Base-by-base conservation (phyloP, 2,329 filamentous ascomycete species). In the Talaromyces sp. region DNA sequence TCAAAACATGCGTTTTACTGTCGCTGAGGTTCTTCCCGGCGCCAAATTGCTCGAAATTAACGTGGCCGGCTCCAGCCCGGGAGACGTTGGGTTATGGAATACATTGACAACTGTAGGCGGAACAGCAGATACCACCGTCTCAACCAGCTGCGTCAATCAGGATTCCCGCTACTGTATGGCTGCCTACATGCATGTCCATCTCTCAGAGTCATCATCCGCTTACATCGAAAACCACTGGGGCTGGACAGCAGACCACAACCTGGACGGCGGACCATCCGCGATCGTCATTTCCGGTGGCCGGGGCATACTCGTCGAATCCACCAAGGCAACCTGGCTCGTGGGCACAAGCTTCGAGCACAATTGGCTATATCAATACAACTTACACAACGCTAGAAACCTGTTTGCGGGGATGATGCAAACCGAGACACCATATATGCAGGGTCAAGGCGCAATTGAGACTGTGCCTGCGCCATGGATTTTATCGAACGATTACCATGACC, bases 191-290 rank as follows among this genome's bases (percentile, higher is more conserved):
- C 72, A 84, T 61, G 72, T 87, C 37, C 84, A 87, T 69, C 74
- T 87, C 10, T 80, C 80, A 0, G 66, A 73, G 8, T 75, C 74
- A 0, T 80, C 80, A 0, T 80, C 80, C 0, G 80, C 80, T 8
- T 86, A 86, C 68, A 78, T 86, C 56, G 84, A 87, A 70, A 85
- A 86, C 70, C 74, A 81, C 66, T 81, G 81, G 81, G 73, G 78
- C 25, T 83, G 81, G 81, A 82, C 78, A 17, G 78, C 80, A 15
- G 70, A 83, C 68, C 81, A 83, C 73, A 81, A 82, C 66, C 76
- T 86, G 17, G 77, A 81, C 57, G 82, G 81, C 11, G 64, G 64
- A 19, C 68, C 70, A 0, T 66, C 69, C 13, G 67, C 70, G 10
- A 74, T 76, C 25, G 78, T 67, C 39, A 37, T 80, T 58, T 74